phyloP scores from a whole-genome alignment of 2,329 filamentous ascomycete genomes.

The Metarhizium album region DNA sequence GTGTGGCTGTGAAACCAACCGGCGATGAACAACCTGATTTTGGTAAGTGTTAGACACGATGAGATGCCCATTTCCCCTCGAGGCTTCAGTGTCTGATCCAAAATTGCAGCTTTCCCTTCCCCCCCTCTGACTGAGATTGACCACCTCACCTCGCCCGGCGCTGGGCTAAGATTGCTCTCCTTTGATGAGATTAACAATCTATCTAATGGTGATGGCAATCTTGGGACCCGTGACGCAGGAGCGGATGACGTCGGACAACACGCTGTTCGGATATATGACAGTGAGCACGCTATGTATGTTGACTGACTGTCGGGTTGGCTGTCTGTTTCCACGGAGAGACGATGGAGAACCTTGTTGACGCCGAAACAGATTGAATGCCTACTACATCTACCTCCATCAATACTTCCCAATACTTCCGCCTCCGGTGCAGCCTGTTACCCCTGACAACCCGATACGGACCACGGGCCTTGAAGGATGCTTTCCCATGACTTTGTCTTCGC shows the following conservation, averaged over 20 bases:
- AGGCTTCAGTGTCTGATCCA: not conserved
- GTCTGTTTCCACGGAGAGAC: not conserved
- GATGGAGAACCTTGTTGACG: not conserved
- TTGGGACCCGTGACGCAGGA: not conserved
- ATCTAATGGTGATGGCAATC: not conserved
- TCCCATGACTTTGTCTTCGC: not conserved
- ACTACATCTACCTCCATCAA: slow-evolving; percentile 2
- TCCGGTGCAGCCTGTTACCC: not conserved
- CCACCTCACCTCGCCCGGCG: slow-evolving; percentile 1
- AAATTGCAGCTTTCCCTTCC: not conserved
- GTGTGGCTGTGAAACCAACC: not conserved
- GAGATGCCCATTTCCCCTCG: not conserved
- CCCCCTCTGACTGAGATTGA: not conserved
- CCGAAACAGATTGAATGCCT: slow-evolving; percentile 2
- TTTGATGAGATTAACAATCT: not conserved
- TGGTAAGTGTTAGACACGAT: not conserved
- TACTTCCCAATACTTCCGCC: slow-evolving; percentile 4
- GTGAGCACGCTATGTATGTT: not conserved
- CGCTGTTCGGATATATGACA: not conserved
- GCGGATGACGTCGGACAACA: not conserved
- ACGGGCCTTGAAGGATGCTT: not conserved
- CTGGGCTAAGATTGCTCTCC: not conserved
- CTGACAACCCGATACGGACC: not conserved
- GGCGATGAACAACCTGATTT: not conserved
- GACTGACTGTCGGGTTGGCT: not conserved